Conservation (phyloP, 108 stramenopile genomes). For the Licmophora abbreviata region DNA sequence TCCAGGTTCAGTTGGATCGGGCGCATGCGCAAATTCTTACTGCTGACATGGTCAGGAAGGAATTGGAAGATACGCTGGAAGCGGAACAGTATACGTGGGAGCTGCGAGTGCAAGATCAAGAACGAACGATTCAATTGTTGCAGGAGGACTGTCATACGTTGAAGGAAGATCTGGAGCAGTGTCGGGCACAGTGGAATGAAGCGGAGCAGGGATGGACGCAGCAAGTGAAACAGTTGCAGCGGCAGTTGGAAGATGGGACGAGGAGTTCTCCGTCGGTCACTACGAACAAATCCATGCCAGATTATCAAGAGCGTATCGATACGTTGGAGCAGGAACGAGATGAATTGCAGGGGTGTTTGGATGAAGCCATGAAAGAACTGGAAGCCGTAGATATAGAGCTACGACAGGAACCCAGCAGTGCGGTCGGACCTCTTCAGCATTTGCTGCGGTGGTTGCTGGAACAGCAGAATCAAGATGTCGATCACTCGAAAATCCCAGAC, state of each 20-base stretch:
- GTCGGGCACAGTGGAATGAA: constrained; percentile 36
- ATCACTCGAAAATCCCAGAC: background rate
- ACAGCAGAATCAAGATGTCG: background rate
- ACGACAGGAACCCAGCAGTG: background rate
- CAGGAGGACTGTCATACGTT: constrained; percentile 23
- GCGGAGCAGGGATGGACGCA: constrained; percentile 38
- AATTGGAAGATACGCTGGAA: constrained; percentile 55
- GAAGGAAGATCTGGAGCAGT: constrained; percentile 26
- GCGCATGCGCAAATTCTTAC: constrained; percentile 58
- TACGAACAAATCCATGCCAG: background rate
- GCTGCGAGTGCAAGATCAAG: constrained; percentile 50
- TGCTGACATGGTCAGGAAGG: constrained; percentile 55
- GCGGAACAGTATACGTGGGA: constrained; percentile 68
- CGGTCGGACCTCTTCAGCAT: constrained; percentile 28
- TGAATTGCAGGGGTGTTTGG: constrained; percentile 45
- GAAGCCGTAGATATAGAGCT: constrained; percentile 50
- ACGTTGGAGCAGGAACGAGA: constrained; percentile 38
- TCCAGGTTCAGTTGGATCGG: constrained; percentile 50
- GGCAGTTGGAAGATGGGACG: constrained; percentile 17
- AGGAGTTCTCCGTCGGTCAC: constrained; percentile 5
- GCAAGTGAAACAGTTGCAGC: constrained; percentile 23
- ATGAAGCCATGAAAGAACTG: constrained; percentile 51
- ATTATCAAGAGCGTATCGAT: constrained; percentile 7
- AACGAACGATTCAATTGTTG: constrained; percentile 25
- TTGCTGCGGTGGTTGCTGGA: constrained; percentile 38